phyloP scores from a whole-genome alignment of 768 basidiomycete genomes.

The Pleurotus eryngii region DNA sequence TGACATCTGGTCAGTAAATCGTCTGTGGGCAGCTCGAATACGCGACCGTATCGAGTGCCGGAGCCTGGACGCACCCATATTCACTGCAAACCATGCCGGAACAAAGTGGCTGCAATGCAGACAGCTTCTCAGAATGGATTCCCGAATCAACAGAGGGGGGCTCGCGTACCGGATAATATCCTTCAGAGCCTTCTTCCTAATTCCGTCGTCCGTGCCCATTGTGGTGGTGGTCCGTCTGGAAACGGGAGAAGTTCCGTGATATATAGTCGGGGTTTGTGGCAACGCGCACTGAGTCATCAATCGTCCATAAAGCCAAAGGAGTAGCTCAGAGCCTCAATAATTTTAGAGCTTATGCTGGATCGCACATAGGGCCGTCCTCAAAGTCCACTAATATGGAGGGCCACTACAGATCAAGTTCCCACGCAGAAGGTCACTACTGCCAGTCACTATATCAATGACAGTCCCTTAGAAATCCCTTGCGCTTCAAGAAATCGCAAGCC shows the following conservation, averaged over 20 bases:
- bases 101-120: conserved; percentile 31
- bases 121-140: not conserved
- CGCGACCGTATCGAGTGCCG: not conserved
- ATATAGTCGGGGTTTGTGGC: not conserved
- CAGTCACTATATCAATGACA: too few species aligned
- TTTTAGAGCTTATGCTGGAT: too few species aligned
- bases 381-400: too few species aligned
- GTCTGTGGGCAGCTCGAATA: not conserved
- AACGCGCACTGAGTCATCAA: too few species aligned
- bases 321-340: too few species aligned
- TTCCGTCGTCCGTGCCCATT: conserved; percentile 5
- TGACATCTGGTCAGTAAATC: too few species aligned
- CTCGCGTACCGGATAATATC: not conserved
- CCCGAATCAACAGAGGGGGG: not conserved
- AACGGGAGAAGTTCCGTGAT: not conserved
- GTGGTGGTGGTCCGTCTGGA: not conserved
- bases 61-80: conserved; percentile 34
- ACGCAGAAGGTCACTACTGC: too few species aligned
- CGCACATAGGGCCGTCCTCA: too few species aligned
- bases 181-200: not conserved
- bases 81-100: conserved; percentile 41
- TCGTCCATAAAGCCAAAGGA: too few species aligned
- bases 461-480: too few species aligned
- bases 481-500: too few species aligned
- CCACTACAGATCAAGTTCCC: too few species aligned